Percentiles rank a stretch among this genome's conserved stretches.
Evolutionary conservation across 2,329 filamentous ascomycete species (phyloP).

Genomic region (Botrytis hyacinthi): DNA sequence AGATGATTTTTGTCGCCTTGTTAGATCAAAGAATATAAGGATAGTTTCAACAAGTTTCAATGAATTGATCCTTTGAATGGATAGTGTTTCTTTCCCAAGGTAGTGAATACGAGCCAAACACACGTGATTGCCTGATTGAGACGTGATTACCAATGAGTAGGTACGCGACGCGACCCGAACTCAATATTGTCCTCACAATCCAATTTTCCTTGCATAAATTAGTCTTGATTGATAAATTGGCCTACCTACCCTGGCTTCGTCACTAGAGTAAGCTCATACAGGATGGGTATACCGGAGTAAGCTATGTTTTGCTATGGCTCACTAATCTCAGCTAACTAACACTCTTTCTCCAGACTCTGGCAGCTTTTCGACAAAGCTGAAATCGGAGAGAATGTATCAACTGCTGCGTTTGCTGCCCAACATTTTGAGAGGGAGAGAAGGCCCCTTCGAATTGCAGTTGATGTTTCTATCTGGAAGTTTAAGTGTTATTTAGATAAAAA

Average conservation of each 20-base stretch:
- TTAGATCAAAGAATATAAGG: background rate
- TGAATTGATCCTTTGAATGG: background rate
- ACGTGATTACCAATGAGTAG: background rate
- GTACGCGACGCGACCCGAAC: background rate
- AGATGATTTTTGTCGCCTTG: background rate
- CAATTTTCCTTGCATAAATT: background rate
- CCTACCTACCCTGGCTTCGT: background rate
- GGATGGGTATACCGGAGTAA: slow-evolving; percentile 13
- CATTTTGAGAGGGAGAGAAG: slow-evolving; percentile 66
- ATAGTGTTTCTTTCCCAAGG: background rate
- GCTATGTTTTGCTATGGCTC: background rate
- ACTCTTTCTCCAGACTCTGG: background rate
- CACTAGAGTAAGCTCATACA: background rate
- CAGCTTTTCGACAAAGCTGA: slow-evolving; percentile 18
- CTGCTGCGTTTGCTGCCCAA: slow-evolving; percentile 59
- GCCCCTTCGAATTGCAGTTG: slow-evolving; percentile 80
- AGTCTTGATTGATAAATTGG: background rate
- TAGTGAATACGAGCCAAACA: no score
- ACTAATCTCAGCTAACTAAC: background rate
- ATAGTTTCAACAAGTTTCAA: background rate
- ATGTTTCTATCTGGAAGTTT: slow-evolving; percentile 94
- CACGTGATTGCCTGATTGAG: background rate
- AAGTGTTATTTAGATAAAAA: slow-evolving; percentile 73
- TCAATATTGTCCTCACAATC: background rate
- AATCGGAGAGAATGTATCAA: slow-evolving; percentile 15